These are phyloP conservation scores for Smittium mucronatum DNA, from an alignment of 371 early-diverging fungal species.

Conservation along the genomic window DNA sequence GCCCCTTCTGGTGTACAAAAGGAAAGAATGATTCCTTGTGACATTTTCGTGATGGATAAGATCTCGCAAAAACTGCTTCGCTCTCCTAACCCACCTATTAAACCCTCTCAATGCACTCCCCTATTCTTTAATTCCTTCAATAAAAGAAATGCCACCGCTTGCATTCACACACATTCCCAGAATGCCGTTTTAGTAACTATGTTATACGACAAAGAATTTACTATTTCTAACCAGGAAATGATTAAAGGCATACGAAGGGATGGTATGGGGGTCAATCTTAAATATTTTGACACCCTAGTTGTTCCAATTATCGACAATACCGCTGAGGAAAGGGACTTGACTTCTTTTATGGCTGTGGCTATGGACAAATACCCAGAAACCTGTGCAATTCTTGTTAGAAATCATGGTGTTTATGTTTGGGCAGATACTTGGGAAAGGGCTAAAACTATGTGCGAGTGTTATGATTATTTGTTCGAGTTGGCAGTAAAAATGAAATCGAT, in stretches of 20 bases:
- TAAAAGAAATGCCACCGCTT: conserved; percentile 80
- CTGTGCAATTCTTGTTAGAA: conserved; percentile 85
- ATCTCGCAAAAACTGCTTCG: conserved; percentile 47
- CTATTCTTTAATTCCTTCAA: conserved; percentile 86
- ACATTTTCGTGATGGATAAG: conserved; percentile 72
- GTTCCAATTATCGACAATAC: conserved; percentile 96
- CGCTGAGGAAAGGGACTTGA: conserved; percentile 84
- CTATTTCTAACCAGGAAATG: conserved; percentile 95
- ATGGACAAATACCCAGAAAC: conserved; percentile 84
- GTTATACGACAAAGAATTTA: conserved; percentile 52
- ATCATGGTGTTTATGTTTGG: conserved; percentile 89
- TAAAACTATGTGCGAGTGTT: conserved; percentile 95
- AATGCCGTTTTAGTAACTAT: conserved; percentile 89
- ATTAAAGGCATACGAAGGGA: conserved; percentile 93
- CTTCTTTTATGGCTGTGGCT: conserved; percentile 80
- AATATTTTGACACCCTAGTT: conserved; percentile 71
- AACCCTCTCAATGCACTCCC: conserved; percentile 86
- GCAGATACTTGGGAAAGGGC: conserved; percentile 94
- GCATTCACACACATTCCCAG: conserved; percentile 94
- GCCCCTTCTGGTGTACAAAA: conserved; percentile 92
- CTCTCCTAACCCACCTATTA: conserved; percentile 47
- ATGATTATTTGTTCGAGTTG: conserved; percentile 93
- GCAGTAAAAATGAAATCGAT: conserved; percentile 80
- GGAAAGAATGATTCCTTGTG: conserved; percentile 72
- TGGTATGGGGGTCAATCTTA: conserved; percentile 40